A percentile compares a stretch with the other conserved stretches of the same genome.
These are phyloP conservation scores for Pythium sp. DNA, from an alignment of 352 stramenopile species.

Conservation along the genomic window DNA sequence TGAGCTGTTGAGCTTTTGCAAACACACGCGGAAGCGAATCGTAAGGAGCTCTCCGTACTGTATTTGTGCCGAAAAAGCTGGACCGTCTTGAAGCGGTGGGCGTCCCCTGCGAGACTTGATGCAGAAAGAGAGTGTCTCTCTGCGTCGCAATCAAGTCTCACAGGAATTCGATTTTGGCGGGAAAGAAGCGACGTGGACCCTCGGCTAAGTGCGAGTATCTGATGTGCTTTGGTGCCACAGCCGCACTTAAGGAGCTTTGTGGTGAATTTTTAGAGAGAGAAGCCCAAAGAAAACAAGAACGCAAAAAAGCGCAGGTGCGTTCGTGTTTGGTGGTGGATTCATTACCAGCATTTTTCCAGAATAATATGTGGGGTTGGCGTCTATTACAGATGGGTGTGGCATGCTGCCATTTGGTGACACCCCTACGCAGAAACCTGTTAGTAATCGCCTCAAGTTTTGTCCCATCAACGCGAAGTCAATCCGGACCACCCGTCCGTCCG, in stretches of 20 bases:
- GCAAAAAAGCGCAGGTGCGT: not conserved
- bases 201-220: conserved; percentile 3
- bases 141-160: not conserved
- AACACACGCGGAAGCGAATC: not conserved
- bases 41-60: not conserved
- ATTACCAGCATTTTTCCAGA: not conserved
- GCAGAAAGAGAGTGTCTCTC: too few species aligned
- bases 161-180: not conserved
- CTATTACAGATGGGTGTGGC: not conserved
- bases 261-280: not conserved
- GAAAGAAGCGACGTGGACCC: not conserved
- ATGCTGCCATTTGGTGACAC: not conserved
- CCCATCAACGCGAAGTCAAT: not conserved
- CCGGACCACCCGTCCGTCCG: not conserved
- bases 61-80: not conserved
- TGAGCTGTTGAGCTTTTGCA: not conserved
- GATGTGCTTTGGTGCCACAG: not conserved
- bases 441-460: conserved; percentile 10
- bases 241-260: not conserved
- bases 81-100: not conserved
- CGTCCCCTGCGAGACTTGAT: not conserved
- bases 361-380: not conserved
- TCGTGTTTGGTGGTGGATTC: not conserved
- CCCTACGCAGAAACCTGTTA: not conserved
- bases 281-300: not conserved